Base-by-base conservation (phyloP, 148 eudicot species). In the Cornus kousa region DNA sequence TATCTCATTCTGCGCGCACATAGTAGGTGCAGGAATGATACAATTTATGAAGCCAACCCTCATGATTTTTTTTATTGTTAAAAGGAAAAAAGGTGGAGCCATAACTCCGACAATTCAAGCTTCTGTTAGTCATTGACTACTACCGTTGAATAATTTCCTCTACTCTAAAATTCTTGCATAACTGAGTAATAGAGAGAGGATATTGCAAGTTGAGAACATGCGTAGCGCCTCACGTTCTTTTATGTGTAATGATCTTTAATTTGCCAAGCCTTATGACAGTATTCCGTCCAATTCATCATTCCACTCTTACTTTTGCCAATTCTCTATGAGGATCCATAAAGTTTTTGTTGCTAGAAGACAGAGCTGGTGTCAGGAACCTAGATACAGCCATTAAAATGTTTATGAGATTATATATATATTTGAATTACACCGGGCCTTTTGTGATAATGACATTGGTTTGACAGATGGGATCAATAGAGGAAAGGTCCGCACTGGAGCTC, bases 381-480 rank as follows among this genome's bases (percentile, higher is more conserved):
- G 64, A 13, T 57, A 17, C 14, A 14, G 64, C 64, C 20, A 57
- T 57, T 57, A 17, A 19, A 20, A n/a, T 53, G 14, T 53, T 62
- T 62, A 62, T n/a, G 23, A 20, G 23, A 4, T 19, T 6, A 19
- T n/a, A 19, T 62, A 7, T 62, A 2, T 17, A 68, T 64, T 13
- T 60, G 55, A 74, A 74, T 62, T 35, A 9, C 55, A 64, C 11
- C 23, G n/a, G 71, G 40, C 7, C 17, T n/a, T 32, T 35, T 40
- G 67, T 74, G 77, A 60, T n/a, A 35, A 33, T 73, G 33, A 33
- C 80, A 77, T 77, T 40, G 48, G 53, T 62, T 67, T 50, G 46
- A 74, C 83, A 85, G 87, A 82, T 80, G 83, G 87, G 62, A 39
- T 70, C 85, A 28, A n/a, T 77, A 74, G 79, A 70, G 31, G 79